These are phyloP conservation scores for Pascua guehoae DNA, from an alignment of 1,284 basidiomycete genomes.

Conservation along the genomic window DNA sequence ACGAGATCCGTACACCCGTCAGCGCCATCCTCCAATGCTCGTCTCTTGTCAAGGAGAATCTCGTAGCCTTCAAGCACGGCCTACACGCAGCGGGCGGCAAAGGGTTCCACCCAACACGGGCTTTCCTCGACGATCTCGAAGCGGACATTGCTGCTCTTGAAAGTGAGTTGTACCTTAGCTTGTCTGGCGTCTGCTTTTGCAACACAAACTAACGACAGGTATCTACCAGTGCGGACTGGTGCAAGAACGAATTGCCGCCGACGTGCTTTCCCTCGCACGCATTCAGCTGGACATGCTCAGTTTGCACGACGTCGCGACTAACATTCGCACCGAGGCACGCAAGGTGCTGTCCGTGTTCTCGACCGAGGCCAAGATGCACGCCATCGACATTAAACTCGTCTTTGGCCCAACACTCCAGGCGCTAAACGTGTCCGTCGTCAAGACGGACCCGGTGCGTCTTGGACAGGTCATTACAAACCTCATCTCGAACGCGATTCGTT, in stretches of 20 bases:
- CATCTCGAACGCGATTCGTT: constrained; percentile 31
- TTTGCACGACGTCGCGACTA: constrained; percentile 43
- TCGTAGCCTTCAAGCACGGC: constrained; percentile 34
- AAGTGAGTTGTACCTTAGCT: background rate
- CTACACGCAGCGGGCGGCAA: constrained; percentile 24
- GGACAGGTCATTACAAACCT: constrained; percentile 43
- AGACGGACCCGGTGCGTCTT: constrained; percentile 46
- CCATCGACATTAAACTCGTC: constrained; percentile 29
- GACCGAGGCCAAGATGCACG: constrained; percentile 38
- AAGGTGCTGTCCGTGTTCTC: constrained; percentile 41
- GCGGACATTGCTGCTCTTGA: constrained; percentile 33
- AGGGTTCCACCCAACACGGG: constrained; percentile 35
- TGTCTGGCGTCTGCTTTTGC: no score
- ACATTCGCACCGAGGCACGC: constrained; percentile 41
- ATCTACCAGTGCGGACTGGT: constrained; percentile 47
- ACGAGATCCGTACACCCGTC: constrained; percentile 47
- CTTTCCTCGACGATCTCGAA: constrained; percentile 40
- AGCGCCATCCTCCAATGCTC: constrained; percentile 47
- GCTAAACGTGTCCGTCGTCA: constrained; percentile 29
- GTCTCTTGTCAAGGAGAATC: constrained; percentile 44
- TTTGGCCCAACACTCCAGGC: constrained; percentile 31
- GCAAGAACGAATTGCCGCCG: constrained; percentile 50
- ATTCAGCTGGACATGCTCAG: constrained; percentile 48
- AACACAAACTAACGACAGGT: constrained; percentile 1
- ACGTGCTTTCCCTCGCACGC: constrained; percentile 48